Evolutionary conservation across 768 basidiomycete genomes (phyloP).

Genomic region (Hirschioporus abietinus): DNA sequence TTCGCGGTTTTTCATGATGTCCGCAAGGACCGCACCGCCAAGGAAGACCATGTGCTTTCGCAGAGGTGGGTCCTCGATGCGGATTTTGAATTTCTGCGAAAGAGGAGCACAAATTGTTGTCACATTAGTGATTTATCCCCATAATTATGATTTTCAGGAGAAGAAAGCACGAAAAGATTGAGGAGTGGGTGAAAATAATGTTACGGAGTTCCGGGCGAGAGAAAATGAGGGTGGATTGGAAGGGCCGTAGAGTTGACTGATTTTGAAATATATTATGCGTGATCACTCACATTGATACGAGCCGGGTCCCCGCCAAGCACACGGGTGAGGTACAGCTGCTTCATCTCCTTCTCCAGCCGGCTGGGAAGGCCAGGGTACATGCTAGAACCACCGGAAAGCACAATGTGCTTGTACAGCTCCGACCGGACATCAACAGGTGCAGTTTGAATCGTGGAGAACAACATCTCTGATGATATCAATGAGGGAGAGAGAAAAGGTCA

Average conservation of each 20-base stretch:
- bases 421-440: conserved; percentile 86
- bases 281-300: conserved; percentile 71
- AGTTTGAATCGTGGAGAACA: conserved; percentile 91
- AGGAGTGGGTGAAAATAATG: background rate
- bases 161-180: conserved; percentile 1
- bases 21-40: conserved; percentile 95
- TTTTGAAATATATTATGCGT: background rate
- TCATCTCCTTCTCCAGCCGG: conserved; percentile 98
- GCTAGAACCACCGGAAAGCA: conserved; percentile 94
- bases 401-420: conserved; percentile 96
- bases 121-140: background rate
- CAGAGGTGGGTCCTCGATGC: conserved; percentile 95
- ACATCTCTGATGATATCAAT: conserved; percentile 59
- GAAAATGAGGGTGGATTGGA: background rate
- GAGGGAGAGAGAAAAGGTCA: too few species aligned
- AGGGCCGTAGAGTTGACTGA: background rate
- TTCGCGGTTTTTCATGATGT: conserved; percentile 94
- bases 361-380: conserved; percentile 99
- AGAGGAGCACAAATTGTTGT: conserved; percentile 2
- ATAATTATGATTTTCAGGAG: background rate
- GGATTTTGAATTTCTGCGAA: conserved; percentile 95
- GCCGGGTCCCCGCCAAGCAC: conserved; percentile 80
- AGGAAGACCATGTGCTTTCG: conserved; percentile 99
- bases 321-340: conserved; percentile 93
- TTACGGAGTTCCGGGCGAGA: background rate